phyloP scores from a whole-genome alignment of 345 rosid species.

The Gossypium sturtianum region DNA sequence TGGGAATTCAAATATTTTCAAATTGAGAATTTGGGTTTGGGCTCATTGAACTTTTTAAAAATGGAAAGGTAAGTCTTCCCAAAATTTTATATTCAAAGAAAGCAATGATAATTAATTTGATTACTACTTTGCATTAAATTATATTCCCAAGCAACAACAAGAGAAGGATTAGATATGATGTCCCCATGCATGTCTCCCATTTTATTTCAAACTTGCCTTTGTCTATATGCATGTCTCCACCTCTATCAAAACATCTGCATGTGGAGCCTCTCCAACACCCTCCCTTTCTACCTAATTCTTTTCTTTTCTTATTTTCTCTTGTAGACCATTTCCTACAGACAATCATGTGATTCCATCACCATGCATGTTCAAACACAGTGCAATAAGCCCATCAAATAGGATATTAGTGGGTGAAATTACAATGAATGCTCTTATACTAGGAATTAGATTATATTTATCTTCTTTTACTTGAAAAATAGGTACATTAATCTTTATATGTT shows the following conservation, averaged over 20 bases:
- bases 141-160: neutral
- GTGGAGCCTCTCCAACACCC: neutral
- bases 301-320: neutral
- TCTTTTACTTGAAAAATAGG: no score
- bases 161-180: constrained; percentile 15
- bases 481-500: no score
- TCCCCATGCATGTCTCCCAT: constrained; percentile 24
- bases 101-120: neutral
- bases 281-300: neutral
- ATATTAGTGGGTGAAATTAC: no score
- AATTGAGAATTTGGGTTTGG: no score
- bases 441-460: no score
- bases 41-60: no score
- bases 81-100: neutral
- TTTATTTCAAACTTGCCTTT: constrained; percentile 11
- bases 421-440: no score
- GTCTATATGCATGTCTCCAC: constrained; percentile 20
- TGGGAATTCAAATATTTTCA: no score
- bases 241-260: neutral
- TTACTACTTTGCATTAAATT: no score
- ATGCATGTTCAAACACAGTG: neutral
- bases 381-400: no score
- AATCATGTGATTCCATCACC: constrained; percentile 5
- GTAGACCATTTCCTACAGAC: neutral
- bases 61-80: no score